These are phyloP conservation scores for Xylariaceae sp. DNA, from an alignment of 2,329 filamentous ascomycete genomes.

Conservation along the genomic window DNA sequence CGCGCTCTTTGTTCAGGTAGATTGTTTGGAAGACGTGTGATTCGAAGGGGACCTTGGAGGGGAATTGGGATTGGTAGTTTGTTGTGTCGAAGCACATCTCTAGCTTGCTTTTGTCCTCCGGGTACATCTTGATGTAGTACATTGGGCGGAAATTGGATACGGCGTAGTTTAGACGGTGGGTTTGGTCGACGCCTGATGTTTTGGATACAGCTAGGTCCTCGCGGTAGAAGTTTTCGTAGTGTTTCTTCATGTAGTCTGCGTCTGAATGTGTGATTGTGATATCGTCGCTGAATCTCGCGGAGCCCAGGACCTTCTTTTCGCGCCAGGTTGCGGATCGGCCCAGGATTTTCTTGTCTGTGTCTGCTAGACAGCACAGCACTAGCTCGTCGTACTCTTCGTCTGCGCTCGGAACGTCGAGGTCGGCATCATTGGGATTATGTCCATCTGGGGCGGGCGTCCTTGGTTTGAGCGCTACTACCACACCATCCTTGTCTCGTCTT, in stretches of 20 bases:
- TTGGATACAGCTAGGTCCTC: conserved; percentile 39
- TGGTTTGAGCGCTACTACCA: conserved; percentile 44
- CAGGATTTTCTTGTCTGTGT: conserved; percentile 62
- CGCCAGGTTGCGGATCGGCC: conserved; percentile 55
- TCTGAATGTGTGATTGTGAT: conserved; percentile 70
- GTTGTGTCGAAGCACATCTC: conserved; percentile 56
- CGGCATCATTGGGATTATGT: conserved; percentile 32
- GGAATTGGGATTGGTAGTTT: conserved; percentile 59
- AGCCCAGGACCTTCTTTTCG: conserved; percentile 67
- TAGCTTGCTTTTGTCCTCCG: conserved; percentile 49
- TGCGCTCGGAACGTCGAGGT: conserved; percentile 36
- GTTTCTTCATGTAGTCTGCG: conserved; percentile 60
- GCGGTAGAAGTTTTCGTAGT: conserved; percentile 64
- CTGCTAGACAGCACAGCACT: conserved; percentile 63
- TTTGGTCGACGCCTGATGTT: conserved; percentile 37
- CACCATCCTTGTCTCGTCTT: conserved; percentile 47
- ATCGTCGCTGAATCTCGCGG: conserved; percentile 67
- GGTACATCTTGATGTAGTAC: conserved; percentile 57
- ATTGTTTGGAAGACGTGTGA: conserved; percentile 46
- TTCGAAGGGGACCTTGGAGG: conserved; percentile 43
- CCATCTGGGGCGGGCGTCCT: conserved; percentile 32
- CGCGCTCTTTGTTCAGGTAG: conserved; percentile 56
- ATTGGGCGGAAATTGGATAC: conserved; percentile 47
- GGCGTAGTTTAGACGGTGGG: conserved; percentile 39
- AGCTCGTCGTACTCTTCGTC: conserved; percentile 64